Percentiles rank a stretch among this genome's conserved stretches.
Conservation (phyloP, 2,329 filamentous ascomycete genomes). For the Fusarium austroafricanum region DNA sequence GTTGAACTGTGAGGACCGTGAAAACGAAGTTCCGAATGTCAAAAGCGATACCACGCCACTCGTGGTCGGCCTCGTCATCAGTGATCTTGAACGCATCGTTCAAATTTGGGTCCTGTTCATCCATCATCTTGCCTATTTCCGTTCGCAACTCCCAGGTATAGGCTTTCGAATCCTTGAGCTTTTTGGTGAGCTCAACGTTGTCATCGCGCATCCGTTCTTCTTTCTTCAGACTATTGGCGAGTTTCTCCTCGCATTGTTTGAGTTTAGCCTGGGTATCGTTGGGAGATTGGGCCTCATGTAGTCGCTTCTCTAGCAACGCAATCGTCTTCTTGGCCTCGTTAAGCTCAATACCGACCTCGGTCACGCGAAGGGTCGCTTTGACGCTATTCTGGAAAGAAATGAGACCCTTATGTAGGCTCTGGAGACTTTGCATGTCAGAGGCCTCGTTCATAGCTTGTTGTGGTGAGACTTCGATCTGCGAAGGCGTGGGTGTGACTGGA, state of each 20-base stretch:
- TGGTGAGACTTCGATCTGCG: background rate
- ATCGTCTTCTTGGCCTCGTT: background rate
- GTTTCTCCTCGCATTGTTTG: background rate
- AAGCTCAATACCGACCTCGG: background rate
- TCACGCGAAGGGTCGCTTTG: background rate
- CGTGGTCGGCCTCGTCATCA: background rate
- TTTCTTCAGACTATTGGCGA: background rate
- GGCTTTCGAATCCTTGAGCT: background rate
- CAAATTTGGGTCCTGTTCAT: background rate
- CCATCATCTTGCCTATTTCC: background rate
- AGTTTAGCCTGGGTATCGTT: background rate
- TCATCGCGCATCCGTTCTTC: background rate
- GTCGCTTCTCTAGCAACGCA: background rate
- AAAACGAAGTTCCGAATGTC: slow-evolving; percentile 12
- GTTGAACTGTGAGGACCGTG: slow-evolving; percentile 13
- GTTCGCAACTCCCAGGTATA: background rate
- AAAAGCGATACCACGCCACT: slow-evolving; percentile 4
- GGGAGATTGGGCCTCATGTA: background rate
- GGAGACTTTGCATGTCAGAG: background rate
- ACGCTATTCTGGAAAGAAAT: background rate
- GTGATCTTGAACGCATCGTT: slow-evolving; percentile 14
- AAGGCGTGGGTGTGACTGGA: background rate
- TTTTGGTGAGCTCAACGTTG: background rate
- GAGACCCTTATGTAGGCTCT: background rate
- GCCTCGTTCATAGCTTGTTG: background rate